Evolutionary conservation across 2,329 filamentous ascomycete genomes (phyloP), one percentile per base, ranked within the genome.

Genomic region (Fusarium cicatricum): DNA sequence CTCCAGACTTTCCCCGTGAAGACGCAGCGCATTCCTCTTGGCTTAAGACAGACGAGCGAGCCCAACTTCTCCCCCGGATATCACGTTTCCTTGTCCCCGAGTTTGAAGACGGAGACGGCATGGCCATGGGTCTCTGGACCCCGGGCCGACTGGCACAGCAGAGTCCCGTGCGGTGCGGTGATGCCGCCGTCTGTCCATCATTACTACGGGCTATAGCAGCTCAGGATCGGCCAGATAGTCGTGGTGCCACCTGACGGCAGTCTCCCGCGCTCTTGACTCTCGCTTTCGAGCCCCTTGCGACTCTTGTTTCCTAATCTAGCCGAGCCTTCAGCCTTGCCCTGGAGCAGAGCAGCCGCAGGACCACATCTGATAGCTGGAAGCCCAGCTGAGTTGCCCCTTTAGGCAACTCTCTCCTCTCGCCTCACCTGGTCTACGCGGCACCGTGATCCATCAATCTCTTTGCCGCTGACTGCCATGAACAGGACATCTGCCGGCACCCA

Each of bases 1-100:
- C 61, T 67, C 59, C 64, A 66, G 59, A 58, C 51, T 63, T 52
- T 57, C 34, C 44, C 54, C 52, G 47, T 59, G 47, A 54, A 54
- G 53, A 42, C 19, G 39, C 32, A 21, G 6, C 23, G 23, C 9
- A 26, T 7, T 26, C 36, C 34, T 51, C 52, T 46, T 51, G 45
- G 50, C 52, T 47, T 48, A 36, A 26, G 6, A 14, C 29, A 7
- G 29, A 32, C 29, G 29, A 11, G 28, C 4, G 28, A n/a, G 29
- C 29, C 16, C 28, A 43, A 9, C 29, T n/a, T 26, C 36, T 21
- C 36, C 36, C 44, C 47, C 29, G 21, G 31, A 41, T 40, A 36
- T 43, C 33, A 43, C 31, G 38, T 43, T 43, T 50, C 10, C 3
- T 15, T 17, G 10, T 32, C 29, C 29, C 29, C 29, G 8, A 7